These are phyloP conservation scores for Sisymbrium irio DNA, from an alignment of 345 rosid genomes.

Conservation along the genomic window DNA sequence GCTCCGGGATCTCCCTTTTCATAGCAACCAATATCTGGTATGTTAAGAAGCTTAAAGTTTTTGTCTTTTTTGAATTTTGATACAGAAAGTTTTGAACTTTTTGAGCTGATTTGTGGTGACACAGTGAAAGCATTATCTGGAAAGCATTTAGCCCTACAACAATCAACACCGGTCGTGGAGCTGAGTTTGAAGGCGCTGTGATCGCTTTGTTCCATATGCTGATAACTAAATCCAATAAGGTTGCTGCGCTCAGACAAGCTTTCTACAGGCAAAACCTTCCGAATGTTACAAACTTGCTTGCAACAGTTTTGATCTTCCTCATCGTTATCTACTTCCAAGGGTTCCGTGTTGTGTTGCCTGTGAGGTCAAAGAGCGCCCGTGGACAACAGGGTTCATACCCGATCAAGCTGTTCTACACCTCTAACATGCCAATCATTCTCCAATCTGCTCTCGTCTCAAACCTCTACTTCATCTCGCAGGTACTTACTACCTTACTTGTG, in stretches of 20 bases:
- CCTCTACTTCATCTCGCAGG: slow-evolving; percentile 75
- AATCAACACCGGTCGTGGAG: slow-evolving; percentile 68
- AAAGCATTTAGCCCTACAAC: slow-evolving; percentile 77
- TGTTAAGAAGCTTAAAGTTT: not conserved
- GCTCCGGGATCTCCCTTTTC: slow-evolving; percentile 71
- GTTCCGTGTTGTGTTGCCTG: slow-evolving; percentile 67
- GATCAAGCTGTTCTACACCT: slow-evolving; percentile 73
- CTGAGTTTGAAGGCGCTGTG: slow-evolving; percentile 81
- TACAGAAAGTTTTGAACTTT: not conserved
- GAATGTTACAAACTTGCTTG: slow-evolving; percentile 72
- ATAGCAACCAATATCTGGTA: slow-evolving; percentile 74
- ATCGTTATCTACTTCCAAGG: slow-evolving; percentile 76
- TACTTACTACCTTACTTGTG: slow-evolving; percentile 4
- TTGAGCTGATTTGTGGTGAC: not conserved
- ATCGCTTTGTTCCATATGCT: slow-evolving; percentile 66
- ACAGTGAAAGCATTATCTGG: slow-evolving; percentile 73
- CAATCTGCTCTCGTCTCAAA: slow-evolving; percentile 77
- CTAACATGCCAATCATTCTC: slow-evolving; percentile 80
- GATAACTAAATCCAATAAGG: slow-evolving; percentile 58
- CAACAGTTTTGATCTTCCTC: slow-evolving; percentile 58
- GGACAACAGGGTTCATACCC: slow-evolving; percentile 82
- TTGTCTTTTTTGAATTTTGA: not conserved
- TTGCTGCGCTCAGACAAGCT: slow-evolving; percentile 66
- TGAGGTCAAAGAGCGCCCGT: slow-evolving; percentile 73
- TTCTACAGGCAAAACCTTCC: slow-evolving; percentile 75